A percentile compares a stretch with the other conserved stretches of the same genome.
phyloP scores from a whole-genome alignment of 805 yeast species.

The Schwanniomyces pseudopolymorphus region DNA sequence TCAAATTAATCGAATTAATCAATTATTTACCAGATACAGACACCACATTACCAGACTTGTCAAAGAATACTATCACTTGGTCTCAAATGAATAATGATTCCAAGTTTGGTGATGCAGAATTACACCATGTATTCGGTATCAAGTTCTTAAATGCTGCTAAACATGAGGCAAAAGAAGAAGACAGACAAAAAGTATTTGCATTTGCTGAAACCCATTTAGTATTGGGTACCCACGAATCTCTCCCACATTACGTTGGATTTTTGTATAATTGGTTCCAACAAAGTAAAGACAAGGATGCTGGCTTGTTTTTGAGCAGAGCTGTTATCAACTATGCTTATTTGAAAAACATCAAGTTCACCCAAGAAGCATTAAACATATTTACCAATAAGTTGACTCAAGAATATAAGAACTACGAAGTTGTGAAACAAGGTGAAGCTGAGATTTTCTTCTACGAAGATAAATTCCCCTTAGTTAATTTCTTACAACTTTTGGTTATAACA shows the following conservation, averaged over 20 bases:
- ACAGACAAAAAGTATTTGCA: slow-evolving; percentile 45
- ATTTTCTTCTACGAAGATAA: slow-evolving; percentile 36
- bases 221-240: slow-evolving; percentile 59
- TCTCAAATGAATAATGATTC: slow-evolving; percentile 44
- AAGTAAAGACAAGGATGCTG: slow-evolving; percentile 31
- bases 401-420: slow-evolving; percentile 10
- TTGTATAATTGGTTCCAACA: slow-evolving; percentile 41
- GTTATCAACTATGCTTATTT: slow-evolving; percentile 73
- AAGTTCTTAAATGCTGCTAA: slow-evolving; percentile 48
- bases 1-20: slow-evolving; percentile 48
- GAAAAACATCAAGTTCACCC: slow-evolving; percentile 63
- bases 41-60: slow-evolving; percentile 57
- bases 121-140: slow-evolving; percentile 73
- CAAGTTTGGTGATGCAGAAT: slow-evolving; percentile 69
- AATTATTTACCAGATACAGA: slow-evolving; percentile 44
- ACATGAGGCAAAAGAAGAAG: slow-evolving; percentile 18
- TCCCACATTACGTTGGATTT: slow-evolving; percentile 42
- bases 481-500: slow-evolving; percentile 63
- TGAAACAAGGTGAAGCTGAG: slow-evolving; percentile 26
- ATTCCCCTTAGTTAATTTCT: slow-evolving; percentile 57
- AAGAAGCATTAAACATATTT: slow-evolving; percentile 26
- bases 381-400: slow-evolving; percentile 13
- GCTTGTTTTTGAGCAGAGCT: slow-evolving; percentile 50
- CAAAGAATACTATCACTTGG: slow-evolving; percentile 70
- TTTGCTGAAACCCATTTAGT: slow-evolving; percentile 75